phyloP scores from a whole-genome alignment of 495 filamentous ascomycete genomes.

The Hypomontagnella monticulosa region DNA sequence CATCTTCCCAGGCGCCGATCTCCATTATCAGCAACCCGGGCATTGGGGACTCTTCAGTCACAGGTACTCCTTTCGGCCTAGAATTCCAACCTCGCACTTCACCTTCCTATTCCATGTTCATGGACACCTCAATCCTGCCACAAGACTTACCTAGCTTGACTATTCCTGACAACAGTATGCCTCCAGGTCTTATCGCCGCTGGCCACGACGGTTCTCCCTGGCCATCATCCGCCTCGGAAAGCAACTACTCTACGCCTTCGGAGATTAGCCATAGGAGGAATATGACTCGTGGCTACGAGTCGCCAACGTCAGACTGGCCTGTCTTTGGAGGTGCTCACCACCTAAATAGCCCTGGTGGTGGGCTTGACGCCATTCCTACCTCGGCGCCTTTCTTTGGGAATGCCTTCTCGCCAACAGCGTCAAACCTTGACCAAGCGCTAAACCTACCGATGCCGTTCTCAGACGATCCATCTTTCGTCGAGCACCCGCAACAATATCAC shows the following conservation, averaged over 20 bases:
- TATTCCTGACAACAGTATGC: slow-evolving; percentile 46
- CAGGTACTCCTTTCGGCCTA: slow-evolving; percentile 34
- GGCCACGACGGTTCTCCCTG: slow-evolving; percentile 56
- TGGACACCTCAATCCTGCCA: slow-evolving; percentile 31
- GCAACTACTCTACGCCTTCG: slow-evolving; percentile 61
- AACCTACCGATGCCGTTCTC: slow-evolving; percentile 36
- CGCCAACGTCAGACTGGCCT: slow-evolving; percentile 41
- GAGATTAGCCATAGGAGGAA: slow-evolving; percentile 43
- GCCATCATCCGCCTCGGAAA: slow-evolving; percentile 60
- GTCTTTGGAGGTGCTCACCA: slow-evolving; percentile 27
- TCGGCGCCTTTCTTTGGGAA: slow-evolving; percentile 35
- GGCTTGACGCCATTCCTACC: slow-evolving; percentile 39
- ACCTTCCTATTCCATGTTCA: slow-evolving; percentile 32
- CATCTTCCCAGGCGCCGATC: slow-evolving; percentile 4
- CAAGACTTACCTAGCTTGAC: slow-evolving; percentile 40
- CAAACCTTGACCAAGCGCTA: slow-evolving; percentile 36
- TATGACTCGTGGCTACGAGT: slow-evolving; percentile 30
- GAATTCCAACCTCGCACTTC: slow-evolving; percentile 41
- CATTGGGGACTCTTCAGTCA: slow-evolving; percentile 38
- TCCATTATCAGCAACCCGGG: slow-evolving; percentile 29
- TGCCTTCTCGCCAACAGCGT: slow-evolving; percentile 34
- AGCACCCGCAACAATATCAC: slow-evolving; percentile 35
- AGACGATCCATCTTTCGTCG: slow-evolving; percentile 39
- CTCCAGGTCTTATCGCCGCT: slow-evolving; percentile 43
- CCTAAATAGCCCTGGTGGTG: slow-evolving; percentile 39